phyloP scores from a whole-genome alignment of 495 filamentous ascomycete genomes.

The Trichoderma erinaceum region DNA sequence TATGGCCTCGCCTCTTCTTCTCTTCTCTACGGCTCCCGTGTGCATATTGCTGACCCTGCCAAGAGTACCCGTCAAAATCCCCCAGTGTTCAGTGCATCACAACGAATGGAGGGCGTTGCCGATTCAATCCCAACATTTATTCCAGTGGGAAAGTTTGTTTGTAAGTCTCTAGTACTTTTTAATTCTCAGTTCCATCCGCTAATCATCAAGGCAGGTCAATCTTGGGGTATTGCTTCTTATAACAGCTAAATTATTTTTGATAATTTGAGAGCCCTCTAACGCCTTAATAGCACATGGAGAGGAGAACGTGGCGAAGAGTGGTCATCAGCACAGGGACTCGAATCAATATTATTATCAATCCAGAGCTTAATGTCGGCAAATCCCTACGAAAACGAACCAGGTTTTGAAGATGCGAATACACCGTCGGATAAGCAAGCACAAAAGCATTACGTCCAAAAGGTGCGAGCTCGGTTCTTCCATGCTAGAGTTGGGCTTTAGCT shows the following conservation, averaged over 20 bases:
- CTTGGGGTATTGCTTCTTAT: constrained; percentile 57
- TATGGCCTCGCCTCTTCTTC: constrained; percentile 23
- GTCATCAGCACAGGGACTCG: constrained; percentile 91
- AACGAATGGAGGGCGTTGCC: constrained; percentile 77
- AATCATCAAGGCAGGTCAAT: constrained; percentile 61
- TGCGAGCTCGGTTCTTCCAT: constrained; percentile 27
- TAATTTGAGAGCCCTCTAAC: constrained; percentile 24
- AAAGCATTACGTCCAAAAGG: constrained; percentile 80
- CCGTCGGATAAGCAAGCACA: constrained; percentile 66
- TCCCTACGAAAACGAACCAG: constrained; percentile 94
- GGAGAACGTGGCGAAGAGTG: constrained; percentile 86
- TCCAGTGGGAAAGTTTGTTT: constrained; percentile 85
- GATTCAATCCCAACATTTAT: constrained; percentile 98
- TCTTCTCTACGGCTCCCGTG: constrained; percentile 11
- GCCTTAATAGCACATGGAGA: constrained; percentile 73
- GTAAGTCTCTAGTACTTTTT: constrained; percentile 34
- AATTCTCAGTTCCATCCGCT: not conserved
- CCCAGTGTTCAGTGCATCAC: constrained; percentile 71
- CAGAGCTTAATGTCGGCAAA: constrained; percentile 92
- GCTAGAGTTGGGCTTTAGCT: constrained; percentile 6
- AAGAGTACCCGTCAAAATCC: constrained; percentile 84
- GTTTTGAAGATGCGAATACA: constrained; percentile 70
- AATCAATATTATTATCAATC: constrained; percentile 91
- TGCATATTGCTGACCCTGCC: constrained; percentile 15
- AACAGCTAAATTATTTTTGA: not conserved